These are phyloP conservation scores for Linnemannia hyalina DNA, from an alignment of 192 early-diverging fungal genomes.

Conservation along the genomic window DNA sequence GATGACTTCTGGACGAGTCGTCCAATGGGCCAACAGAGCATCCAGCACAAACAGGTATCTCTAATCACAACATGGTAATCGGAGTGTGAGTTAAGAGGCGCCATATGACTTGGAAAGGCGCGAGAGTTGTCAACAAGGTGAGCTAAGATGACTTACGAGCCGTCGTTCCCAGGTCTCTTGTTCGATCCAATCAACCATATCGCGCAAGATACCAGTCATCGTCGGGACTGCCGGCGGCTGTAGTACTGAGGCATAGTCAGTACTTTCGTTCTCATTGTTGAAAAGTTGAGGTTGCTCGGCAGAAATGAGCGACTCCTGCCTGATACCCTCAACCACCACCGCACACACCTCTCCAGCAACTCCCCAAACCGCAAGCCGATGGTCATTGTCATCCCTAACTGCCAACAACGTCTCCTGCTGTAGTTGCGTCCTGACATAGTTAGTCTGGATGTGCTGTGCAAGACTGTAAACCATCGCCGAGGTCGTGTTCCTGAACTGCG, in stretches of 20 bases:
- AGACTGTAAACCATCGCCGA: constrained; percentile 23
- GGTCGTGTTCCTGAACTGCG: constrained; percentile 28
- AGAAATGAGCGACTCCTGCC: constrained; percentile 3
- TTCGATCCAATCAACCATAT: constrained; percentile 49
- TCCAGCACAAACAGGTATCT: constrained; percentile 41
- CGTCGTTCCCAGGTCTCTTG: constrained; percentile 50
- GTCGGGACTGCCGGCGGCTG: neutral
- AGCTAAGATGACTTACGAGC: constrained; percentile 12
- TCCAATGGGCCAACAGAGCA: constrained; percentile 11
- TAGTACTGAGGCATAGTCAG: neutral
- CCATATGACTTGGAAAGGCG: neutral
- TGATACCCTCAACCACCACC: constrained; percentile 12
- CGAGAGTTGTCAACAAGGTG: neutral
- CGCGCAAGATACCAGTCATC: constrained; percentile 37
- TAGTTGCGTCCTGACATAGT: constrained; percentile 30
- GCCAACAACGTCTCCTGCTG: neutral
- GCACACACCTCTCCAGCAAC: constrained; percentile 23
- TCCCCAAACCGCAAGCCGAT: constrained; percentile 24
- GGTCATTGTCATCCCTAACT: neutral
- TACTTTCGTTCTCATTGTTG: neutral
- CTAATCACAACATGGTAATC: neutral
- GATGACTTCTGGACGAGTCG: neutral
- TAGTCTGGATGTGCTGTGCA: constrained; percentile 35
- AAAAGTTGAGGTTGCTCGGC: neutral
- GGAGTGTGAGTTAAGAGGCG: neutral